These are phyloP conservation scores for Auxenochlorella pyrenoidosa DNA, from an alignment of 139 green algal species.

Conservation along the genomic window DNA sequence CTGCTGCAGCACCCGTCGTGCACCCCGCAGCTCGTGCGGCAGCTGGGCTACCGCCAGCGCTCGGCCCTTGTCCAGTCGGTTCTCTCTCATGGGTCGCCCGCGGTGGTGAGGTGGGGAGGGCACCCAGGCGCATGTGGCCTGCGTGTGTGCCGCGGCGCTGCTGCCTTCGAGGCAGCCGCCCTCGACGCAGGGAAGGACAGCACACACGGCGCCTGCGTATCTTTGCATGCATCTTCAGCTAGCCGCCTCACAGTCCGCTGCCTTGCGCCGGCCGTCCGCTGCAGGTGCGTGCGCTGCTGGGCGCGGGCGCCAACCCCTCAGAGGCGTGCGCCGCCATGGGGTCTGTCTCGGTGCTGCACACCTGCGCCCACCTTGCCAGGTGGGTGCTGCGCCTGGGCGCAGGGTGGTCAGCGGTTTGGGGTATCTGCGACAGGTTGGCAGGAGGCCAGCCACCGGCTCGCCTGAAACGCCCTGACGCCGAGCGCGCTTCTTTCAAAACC, in stretches of 20 bases:
- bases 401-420: no score
- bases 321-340: not conserved
- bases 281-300: constrained; percentile 6
- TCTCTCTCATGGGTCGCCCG: not conserved
- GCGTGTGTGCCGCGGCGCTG: no score
- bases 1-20: constrained; percentile 10
- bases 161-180: no score
- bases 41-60: not conserved
- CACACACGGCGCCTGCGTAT: no score
- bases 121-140: no score
- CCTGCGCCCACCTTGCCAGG: not conserved
- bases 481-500: no score
- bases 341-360: not conserved
- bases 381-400: not conserved
- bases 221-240: no score
- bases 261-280: not conserved
- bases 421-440: no score
- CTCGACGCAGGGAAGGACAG: no score
- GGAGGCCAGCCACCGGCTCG: no score
- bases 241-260: no score
- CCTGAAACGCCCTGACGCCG: no score
- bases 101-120: not conserved
- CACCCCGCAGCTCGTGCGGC: not conserved
- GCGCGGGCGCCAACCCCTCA: constrained; percentile 13
- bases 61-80: constrained; percentile 12